Base-by-base conservation (phyloP, 2,329 filamentous ascomycete genomes). In the Trichophyton mentagrophytes region DNA sequence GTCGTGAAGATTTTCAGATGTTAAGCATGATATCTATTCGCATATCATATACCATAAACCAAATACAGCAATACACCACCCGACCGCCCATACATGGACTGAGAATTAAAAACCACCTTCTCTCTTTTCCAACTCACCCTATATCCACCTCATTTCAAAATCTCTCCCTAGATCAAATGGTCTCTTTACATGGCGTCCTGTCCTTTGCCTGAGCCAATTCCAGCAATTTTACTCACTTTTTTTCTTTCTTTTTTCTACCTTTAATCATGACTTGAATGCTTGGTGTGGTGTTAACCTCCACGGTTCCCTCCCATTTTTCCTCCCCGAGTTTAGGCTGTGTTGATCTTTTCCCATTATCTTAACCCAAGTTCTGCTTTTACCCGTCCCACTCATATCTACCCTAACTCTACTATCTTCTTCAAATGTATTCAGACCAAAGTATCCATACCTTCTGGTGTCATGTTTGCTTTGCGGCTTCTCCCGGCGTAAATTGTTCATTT, bases 1-100 rank as follows among this genome's bases (percentile, higher is more conserved):
- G 79, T 83, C 36, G 77, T 85, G 65, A 84, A 81, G 74, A 77
- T 86, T 61, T 85, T 76, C 67, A 70, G 71, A 63, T 76, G 74
- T 56, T 78, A 66, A 68, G 47, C 2, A 33, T 36, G 27, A 55
- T 36, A 55, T 38, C 33, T 38, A 38, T 38, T 38, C 33, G 33
- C 33, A 38, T 55, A 33, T 33, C 30, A 17, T 55, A 55, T 27
- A 55, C 15, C 51, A 55, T 53, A 53, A 15, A 53, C 27, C 49
- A 30, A 30, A 53, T 25, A 38, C 33, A 38, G 3, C 33, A 13
- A 38, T 38, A 38, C 33, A 38, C 13, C 33, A 38, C 13, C 33
- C 33, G 13, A 53, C 13, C 49, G 33, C 33, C 13, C 49, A 53
- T 55, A 55, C 51, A 55, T 38, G n/a, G 51, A 55, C 46, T 25